These are phyloP conservation scores for Shiraia bambusicola DNA, from an alignment of 2,329 filamentous ascomycete species.

Conservation along the genomic window DNA sequence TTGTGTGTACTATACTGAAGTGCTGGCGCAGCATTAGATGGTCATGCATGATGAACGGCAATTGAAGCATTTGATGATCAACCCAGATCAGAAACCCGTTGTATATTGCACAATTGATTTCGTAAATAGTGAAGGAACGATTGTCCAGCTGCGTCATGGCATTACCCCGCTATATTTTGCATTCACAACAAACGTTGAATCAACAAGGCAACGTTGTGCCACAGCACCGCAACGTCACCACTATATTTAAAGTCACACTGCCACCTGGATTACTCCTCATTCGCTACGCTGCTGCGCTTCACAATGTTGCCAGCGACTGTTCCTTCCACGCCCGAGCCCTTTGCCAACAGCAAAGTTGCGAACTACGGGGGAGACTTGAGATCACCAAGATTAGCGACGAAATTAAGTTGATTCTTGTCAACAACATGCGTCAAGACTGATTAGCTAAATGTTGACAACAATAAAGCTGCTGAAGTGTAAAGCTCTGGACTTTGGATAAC, in stretches of 20 bases:
- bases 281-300: constrained; percentile 49
- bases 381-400: constrained; percentile 44
- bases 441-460: no score
- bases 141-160: background rate
- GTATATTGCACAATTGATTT: no score
- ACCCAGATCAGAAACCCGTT: constrained; percentile 6
- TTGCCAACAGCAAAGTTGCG: constrained; percentile 45
- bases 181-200: constrained; percentile 1
- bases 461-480: no score
- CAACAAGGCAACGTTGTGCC: no score
- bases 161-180: background rate
- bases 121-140: background rate
- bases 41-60: constrained; percentile 27
- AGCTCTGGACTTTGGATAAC: no score
- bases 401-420: constrained; percentile 60
- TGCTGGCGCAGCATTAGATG: constrained; percentile 29
- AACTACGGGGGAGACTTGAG: constrained; percentile 44
- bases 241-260: constrained; percentile 26
- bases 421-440: constrained; percentile 66
- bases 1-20: constrained; percentile 17
- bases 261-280: constrained; percentile 50
- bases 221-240: background rate
- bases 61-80: constrained; percentile 20
- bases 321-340: constrained; percentile 45
- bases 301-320: constrained; percentile 47